Percentiles rank a stretch among this genome's conserved stretches.
Conservation (phyloP, 2,329 filamentous ascomycete genomes). For the Graphilbum fragrans region DNA sequence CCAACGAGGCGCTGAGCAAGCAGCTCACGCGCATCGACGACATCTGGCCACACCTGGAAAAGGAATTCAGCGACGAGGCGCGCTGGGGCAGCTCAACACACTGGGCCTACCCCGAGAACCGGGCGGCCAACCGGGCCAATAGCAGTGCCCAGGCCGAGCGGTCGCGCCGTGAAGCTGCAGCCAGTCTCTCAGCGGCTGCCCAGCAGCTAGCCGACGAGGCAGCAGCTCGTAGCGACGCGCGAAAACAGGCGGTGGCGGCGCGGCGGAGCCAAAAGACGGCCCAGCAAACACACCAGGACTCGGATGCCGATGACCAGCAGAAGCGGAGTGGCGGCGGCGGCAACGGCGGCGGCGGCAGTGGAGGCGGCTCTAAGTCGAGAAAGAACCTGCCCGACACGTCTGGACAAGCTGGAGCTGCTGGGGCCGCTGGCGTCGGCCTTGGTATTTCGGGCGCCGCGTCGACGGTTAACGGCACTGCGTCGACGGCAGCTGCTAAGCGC, state of each 20-base stretch:
- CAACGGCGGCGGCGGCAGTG: constrained; percentile 41
- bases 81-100: constrained; percentile 84
- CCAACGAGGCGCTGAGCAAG: constrained; percentile 77
- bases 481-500: constrained; percentile 50
- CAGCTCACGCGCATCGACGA: constrained; percentile 77
- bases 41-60: constrained; percentile 74
- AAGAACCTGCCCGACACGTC: constrained; percentile 27
- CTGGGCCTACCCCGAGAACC: constrained; percentile 89
- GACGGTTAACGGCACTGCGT: constrained; percentile 32
- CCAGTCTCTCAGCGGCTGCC: constrained; percentile 64
- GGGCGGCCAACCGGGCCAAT: constrained; percentile 43
- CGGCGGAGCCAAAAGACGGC: constrained; percentile 56
- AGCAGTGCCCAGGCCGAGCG: constrained; percentile 54
- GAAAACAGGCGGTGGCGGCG: constrained; percentile 69
- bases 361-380: constrained; percentile 44
- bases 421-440: constrained; percentile 36
- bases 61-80: constrained; percentile 88
- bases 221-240: constrained; percentile 69
- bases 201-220: constrained; percentile 73
- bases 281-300: constrained; percentile 38
- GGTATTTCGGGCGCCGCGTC: constrained; percentile 48
- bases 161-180: constrained; percentile 65
- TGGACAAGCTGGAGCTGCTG: not conserved
- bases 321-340: constrained; percentile 28
- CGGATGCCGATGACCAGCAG: constrained; percentile 64